Evolutionary conservation across 2,329 filamentous ascomycete genomes (phyloP).

Genomic region (Huntiella omanensis): DNA sequence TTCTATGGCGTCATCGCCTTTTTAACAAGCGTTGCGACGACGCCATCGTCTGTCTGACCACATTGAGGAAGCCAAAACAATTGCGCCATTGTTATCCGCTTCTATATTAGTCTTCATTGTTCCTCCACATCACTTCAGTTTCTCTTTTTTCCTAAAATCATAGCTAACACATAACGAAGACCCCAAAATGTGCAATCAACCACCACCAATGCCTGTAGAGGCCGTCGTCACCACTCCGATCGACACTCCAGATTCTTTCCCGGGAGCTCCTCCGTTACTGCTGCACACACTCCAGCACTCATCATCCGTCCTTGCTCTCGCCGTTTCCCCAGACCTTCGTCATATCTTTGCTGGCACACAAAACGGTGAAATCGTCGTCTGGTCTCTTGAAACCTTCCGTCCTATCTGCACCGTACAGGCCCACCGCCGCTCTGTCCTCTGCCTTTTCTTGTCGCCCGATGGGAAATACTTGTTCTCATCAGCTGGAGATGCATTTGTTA

Average conservation of each 20-base stretch:
- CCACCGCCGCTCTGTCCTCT: slow-evolving; percentile 80
- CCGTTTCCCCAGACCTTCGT: slow-evolving; percentile 55
- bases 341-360: slow-evolving; percentile 86
- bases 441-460: slow-evolving; percentile 61
- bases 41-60: too few relatives aligned
- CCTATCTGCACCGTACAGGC: slow-evolving; percentile 62
- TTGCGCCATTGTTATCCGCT: background rate
- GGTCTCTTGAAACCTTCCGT: slow-evolving; percentile 77
- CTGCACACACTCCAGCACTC: slow-evolving; percentile 58
- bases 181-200: too few relatives aligned
- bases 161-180: too few relatives aligned
- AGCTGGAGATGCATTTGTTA: slow-evolving; percentile 82
- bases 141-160: background rate
- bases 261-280: slow-evolving; percentile 22
- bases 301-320: slow-evolving; percentile 66
- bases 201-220: background rate
- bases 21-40: too few relatives aligned
- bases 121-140: background rate
- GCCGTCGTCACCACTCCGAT: background rate
- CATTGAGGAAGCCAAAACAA: too few relatives aligned
- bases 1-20: too few relatives aligned
- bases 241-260: too few relatives aligned
- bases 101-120: background rate
- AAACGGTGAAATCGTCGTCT: slow-evolving; percentile 80
- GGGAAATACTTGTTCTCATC: slow-evolving; percentile 69